Evolutionary conservation across 371 early-diverging fungal species (phyloP).

Genomic region (Mucor irregularis): DNA sequence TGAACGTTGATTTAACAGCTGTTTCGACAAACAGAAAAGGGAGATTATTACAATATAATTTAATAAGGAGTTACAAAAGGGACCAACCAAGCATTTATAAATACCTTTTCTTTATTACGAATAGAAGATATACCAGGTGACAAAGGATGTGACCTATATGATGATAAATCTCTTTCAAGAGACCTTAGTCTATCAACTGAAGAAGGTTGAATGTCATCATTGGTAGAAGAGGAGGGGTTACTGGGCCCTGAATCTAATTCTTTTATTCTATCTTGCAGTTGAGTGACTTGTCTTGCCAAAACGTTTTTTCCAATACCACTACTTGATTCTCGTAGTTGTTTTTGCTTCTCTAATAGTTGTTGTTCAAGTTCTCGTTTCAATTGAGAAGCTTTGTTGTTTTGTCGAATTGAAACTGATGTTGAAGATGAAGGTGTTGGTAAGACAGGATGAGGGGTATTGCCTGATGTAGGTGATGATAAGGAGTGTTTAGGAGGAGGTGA

Average conservation of each 20-base stretch:
- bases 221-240: constrained; percentile 9
- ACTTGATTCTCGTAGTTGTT: constrained; percentile 38
- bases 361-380: constrained; percentile 38
- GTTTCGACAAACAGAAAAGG: constrained; percentile 5
- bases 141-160: constrained; percentile 27
- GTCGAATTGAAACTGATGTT: constrained; percentile 24
- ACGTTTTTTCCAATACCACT: constrained; percentile 51
- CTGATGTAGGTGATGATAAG: constrained; percentile 40
- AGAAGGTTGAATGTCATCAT: constrained; percentile 11
- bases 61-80: not conserved
- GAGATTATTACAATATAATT: not conserved
- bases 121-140: constrained; percentile 25
- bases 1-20: constrained; percentile 35
- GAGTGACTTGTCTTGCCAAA: constrained; percentile 44
- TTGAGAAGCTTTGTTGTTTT: constrained; percentile 16
- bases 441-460: constrained; percentile 24
- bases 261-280: constrained; percentile 37
- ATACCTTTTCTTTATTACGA: constrained; percentile 36
- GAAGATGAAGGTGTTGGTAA: constrained; percentile 50
- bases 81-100: not conserved
- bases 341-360: constrained; percentile 48
- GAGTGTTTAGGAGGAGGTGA: constrained; percentile 41
- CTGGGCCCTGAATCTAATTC: constrained; percentile 26
- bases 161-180: constrained; percentile 39
- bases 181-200: constrained; percentile 36